Base-by-base conservation (phyloP, 2,329 filamentous ascomycete genomes). In the Leptodontidium sp. region DNA sequence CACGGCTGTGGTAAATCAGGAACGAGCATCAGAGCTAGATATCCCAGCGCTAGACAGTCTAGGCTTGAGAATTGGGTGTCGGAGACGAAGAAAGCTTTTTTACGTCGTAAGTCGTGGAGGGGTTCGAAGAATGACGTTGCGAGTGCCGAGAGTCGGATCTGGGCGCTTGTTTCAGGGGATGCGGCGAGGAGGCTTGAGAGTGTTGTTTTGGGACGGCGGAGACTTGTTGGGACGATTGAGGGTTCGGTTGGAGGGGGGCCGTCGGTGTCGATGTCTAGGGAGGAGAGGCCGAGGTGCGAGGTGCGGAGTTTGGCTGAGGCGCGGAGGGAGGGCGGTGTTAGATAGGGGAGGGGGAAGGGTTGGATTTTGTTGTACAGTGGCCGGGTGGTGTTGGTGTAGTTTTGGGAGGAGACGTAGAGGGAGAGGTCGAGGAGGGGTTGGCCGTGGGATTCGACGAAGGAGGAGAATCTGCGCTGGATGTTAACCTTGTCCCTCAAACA, bases 271-370 rank as follows among this genome's bases (percentile, higher is more conserved):
- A 88, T 84, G 75, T 93, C 91, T 49, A 94, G 82, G 45, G 88
- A 86, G 11, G 88, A 89, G 65, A 95, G 84, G 15, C 90, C 90
- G 2, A 93, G 84, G 74, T 91, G 87, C 66, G 88, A 87, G 11
- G 93, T 94, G 72, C 91, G 86, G 71, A 84, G 81, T 76, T 91
- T 87, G 38, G 94, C 94, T 47, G 88, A 85, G 12, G 89, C 84
- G 61, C 94, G 91, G 65, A 93, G 84, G 66, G 88, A 84, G 0
- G 92, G 90, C 1, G 94, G 94, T 5, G 97, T 84, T 52, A 92
- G 91, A 88, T 96, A 99, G 75, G 94, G 94, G 71, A 94, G 86
- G 21, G 96, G 94, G 84, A 96, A 97, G 50, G 91, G 88, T 49
- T 98, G 87, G 67, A 98, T 87, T 6, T 84, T 82, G 73, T 90